phyloP scores from a whole-genome alignment of 306 rosid genomes.

The Prosopis cineraria region DNA sequence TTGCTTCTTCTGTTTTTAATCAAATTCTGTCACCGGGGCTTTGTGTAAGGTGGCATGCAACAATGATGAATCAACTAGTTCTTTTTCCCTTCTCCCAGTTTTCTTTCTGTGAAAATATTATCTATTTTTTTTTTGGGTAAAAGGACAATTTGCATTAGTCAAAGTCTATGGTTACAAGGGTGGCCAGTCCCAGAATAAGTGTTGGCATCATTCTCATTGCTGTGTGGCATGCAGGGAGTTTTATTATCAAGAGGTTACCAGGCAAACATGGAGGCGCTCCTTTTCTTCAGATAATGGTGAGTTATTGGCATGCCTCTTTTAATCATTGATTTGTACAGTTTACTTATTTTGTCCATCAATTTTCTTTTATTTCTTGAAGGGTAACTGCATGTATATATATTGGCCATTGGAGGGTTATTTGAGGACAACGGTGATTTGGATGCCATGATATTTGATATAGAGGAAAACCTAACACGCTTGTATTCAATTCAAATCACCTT shows the following conservation, averaged over 20 bases:
- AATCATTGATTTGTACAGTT: slow-evolving; percentile 13
- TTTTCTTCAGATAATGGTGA: slow-evolving; percentile 84
- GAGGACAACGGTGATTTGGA: background rate
- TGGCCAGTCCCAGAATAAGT: too few species aligned
- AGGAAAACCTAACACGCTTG: background rate
- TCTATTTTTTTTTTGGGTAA: too few species aligned
- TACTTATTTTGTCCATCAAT: background rate
- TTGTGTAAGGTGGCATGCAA: slow-evolving; percentile 1
- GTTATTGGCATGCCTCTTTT: slow-evolving; percentile 29
- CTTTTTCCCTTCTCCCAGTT: background rate
- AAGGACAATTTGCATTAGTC: too few species aligned
- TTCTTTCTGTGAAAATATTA: background rate
- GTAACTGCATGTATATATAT: background rate
- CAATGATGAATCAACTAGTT: background rate
- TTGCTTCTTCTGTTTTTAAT: slow-evolving; percentile 2
- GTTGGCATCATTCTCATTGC: slow-evolving; percentile 17
- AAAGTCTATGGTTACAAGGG: too few species aligned
- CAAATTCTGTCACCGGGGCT: slow-evolving; percentile 5
- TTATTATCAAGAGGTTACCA: slow-evolving; percentile 39
- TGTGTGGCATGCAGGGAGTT: slow-evolving; percentile 49
- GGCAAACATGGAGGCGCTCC: slow-evolving; percentile 53
- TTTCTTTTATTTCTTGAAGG: slow-evolving; percentile 28
- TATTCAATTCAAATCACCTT: background rate
- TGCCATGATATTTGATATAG: background rate
- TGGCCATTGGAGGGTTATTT: background rate